phyloP scores from a whole-genome alignment of 2,329 filamentous ascomycete genomes.

The Aureobasidium sp. region DNA sequence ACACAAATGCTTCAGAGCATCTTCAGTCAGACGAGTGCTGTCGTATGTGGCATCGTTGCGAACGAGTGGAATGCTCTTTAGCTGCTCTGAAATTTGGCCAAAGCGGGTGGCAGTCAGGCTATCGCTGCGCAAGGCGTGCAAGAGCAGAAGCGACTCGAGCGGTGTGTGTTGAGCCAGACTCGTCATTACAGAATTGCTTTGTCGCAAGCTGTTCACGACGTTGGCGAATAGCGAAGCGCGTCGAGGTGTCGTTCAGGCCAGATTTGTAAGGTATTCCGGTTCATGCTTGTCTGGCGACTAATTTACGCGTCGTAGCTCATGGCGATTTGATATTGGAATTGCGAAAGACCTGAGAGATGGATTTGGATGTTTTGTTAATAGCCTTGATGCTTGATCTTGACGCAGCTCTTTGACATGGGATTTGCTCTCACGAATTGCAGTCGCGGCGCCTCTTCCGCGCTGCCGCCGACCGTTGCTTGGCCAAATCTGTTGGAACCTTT shows the following conservation, averaged over 20 bases:
- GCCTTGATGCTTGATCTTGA: conserved; percentile 5
- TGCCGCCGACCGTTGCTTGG: conserved; percentile 13
- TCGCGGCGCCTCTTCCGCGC: conserved; percentile 4
- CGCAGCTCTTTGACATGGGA: background rate
- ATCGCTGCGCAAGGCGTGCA: conserved; percentile 78
- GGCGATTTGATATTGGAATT: background rate
- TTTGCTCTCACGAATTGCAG: background rate
- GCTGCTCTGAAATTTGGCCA: conserved; percentile 74
- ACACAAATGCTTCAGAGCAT: conserved; percentile 83
- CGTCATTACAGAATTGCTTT: conserved; percentile 55
- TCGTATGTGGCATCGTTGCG: conserved; percentile 77
- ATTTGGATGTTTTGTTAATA: background rate
- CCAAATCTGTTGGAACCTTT: background rate
- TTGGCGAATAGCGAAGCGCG: background rate
- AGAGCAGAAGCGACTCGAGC: conserved; percentile 87
- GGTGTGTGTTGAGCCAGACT: conserved; percentile 71
- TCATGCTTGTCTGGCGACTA: background rate
- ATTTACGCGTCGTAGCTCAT: conserved; percentile 11
- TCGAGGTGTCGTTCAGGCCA: conserved; percentile 2
- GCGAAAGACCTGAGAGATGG: background rate
- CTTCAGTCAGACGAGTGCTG: conserved; percentile 75
- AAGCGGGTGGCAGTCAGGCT: conserved; percentile 73
- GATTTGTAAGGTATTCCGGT: background rate
- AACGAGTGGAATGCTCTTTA: conserved; percentile 79
- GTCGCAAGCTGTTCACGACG: conserved; percentile 5